These are phyloP conservation scores for Chlamydomonas sp. DNA, from an alignment of 139 green algal genomes.

Conservation along the genomic window DNA sequence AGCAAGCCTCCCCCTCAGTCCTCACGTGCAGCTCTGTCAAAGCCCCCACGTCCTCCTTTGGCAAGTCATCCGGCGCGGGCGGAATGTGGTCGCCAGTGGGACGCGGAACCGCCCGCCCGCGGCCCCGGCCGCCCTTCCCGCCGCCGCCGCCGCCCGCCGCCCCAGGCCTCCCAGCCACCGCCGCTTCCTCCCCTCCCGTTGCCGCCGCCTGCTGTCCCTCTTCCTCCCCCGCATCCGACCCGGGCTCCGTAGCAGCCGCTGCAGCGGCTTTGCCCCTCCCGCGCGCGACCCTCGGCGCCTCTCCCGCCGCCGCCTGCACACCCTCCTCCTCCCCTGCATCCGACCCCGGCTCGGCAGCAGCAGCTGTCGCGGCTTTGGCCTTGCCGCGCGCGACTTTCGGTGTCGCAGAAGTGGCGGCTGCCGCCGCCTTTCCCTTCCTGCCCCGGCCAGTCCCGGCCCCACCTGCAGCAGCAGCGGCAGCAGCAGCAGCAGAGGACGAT, in stretches of 20 bases:
- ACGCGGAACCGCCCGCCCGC: not conserved
- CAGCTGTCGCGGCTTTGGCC: not conserved
- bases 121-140: not conserved
- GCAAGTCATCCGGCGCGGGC: slow-evolving; percentile 24
- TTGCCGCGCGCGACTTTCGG: not conserved
- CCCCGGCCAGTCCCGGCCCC: too few relatives aligned
- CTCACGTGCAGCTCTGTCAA: slow-evolving; percentile 21
- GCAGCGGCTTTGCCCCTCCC: not conserved
- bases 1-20: too few relatives aligned
- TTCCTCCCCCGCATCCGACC: not conserved
- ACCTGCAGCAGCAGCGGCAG: not conserved
- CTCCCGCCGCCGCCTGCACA: not conserved
- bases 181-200: not conserved
- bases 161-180: not conserved
- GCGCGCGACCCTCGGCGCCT: not conserved
- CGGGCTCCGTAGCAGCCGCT: not conserved
- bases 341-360: not conserved
- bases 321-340: not conserved
- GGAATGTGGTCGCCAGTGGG: slow-evolving; percentile 14
- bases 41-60: not conserved
- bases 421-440: not conserved
- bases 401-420: not conserved
- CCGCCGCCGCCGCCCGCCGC: not conserved
- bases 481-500: not conserved
- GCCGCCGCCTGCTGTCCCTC: not conserved